Evolutionary conservation across 139 green algal genomes (phyloP).

Genomic region (Klebsormidium nitens): DNA sequence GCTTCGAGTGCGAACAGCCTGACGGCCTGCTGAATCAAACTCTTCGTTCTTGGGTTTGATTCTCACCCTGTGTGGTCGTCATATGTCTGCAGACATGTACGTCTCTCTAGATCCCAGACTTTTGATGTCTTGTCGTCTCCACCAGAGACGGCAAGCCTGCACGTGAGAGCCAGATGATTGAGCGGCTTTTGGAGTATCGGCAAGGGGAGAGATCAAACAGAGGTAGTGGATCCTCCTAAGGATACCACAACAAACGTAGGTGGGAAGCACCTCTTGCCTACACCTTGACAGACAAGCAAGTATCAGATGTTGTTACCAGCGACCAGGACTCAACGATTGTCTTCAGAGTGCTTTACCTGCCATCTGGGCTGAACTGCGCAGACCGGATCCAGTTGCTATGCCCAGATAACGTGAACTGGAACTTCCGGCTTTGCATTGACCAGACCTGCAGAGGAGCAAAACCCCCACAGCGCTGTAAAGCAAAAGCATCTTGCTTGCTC

Average conservation of each 20-base stretch:
- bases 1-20: too few relatives aligned
- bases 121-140: slow-evolving; percentile 72
- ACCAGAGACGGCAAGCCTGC: slow-evolving; percentile 63
- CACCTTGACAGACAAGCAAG: neutral
- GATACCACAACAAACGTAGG: too few relatives aligned
- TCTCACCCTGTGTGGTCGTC: slow-evolving; percentile 50
- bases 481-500: too few relatives aligned
- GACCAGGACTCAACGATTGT: neutral
- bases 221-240: too few relatives aligned
- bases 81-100: slow-evolving; percentile 55
- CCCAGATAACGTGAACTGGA: slow-evolving; percentile 67
- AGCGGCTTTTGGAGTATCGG: too few relatives aligned
- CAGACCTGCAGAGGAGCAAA: slow-evolving; percentile 56
- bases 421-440: slow-evolving; percentile 67
- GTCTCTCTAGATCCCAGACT: slow-evolving; percentile 73
- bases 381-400: slow-evolving; percentile 86
- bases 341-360: slow-evolving; percentile 21
- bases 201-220: too few relatives aligned
- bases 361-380: slow-evolving; percentile 65
- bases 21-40: too few relatives aligned
- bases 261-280: too few relatives aligned
- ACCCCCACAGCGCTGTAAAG: too few relatives aligned
- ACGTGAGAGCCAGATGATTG: neutral
- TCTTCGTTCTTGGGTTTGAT: too few relatives aligned
- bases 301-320: neutral